These are phyloP conservation scores for Begonia loranthoides DNA, from an alignment of 306 rosid species.

Conservation along the genomic window DNA sequence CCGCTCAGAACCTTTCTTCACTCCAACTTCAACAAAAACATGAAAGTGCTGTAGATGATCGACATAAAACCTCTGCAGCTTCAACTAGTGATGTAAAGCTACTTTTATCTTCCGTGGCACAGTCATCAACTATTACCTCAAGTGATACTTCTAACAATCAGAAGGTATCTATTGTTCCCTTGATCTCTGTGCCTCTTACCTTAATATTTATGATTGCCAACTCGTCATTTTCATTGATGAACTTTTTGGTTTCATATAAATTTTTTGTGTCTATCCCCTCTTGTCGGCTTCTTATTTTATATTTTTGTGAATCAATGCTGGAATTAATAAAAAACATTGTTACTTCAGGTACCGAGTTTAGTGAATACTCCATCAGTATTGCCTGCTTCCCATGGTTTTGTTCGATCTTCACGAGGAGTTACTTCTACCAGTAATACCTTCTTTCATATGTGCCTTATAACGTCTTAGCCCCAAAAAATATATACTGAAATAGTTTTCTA, in stretches of 20 bases:
- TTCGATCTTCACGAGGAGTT: slow-evolving; percentile 60
- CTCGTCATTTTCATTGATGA: too few species aligned
- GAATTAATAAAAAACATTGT: background rate
- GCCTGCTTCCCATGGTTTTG: slow-evolving; percentile 60
- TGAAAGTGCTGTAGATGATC: slow-evolving; percentile 61
- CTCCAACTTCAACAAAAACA: slow-evolving; percentile 72
- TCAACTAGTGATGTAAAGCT: slow-evolving; percentile 49
- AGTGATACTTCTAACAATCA: slow-evolving; percentile 37
- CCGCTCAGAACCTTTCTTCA: slow-evolving; percentile 48
- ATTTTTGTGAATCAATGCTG: slow-evolving; percentile 8
- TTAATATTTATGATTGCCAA: background rate
- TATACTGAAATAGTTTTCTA: background rate
- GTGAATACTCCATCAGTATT: slow-evolving; percentile 34
- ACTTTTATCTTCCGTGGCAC: slow-evolving; percentile 43
- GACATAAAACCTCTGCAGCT: slow-evolving; percentile 34
- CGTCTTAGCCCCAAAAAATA: slow-evolving; percentile 5
- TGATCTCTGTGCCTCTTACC: background rate
- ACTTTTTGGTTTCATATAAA: too few species aligned
- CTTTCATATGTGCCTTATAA: slow-evolving; percentile 6
- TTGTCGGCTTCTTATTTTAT: background rate
- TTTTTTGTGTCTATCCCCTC: background rate
- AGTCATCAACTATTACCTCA: slow-evolving; percentile 32
- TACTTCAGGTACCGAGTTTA: slow-evolving; percentile 42
- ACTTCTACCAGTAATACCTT: slow-evolving; percentile 57
- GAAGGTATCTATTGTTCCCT: slow-evolving; percentile 35